phyloP scores from a whole-genome alignment of 805 yeast species.

The Cyberlindnera subsufficiens region DNA sequence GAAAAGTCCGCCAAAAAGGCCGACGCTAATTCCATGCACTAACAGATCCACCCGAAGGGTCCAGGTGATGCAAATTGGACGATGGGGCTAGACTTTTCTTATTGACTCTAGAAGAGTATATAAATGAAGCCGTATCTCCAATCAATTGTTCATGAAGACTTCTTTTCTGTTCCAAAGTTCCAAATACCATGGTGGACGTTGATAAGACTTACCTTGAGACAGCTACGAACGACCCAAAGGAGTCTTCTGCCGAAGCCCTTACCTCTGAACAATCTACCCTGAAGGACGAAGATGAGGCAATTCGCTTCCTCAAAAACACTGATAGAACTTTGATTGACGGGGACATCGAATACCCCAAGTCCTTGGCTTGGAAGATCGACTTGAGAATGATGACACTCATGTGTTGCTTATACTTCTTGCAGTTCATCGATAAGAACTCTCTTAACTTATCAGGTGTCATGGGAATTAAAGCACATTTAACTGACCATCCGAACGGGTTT shows the following conservation, averaged over 20 bases:
- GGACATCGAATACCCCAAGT: neutral
- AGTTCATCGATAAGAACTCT: slow-evolving; percentile 49
- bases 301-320: slow-evolving; percentile 8
- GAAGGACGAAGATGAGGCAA: slow-evolving; percentile 15
- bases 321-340: neutral
- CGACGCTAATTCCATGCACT: neutral
- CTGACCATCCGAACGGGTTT: slow-evolving; percentile 34
- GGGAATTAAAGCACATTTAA: slow-evolving; percentile 48
- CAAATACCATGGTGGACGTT: no score
- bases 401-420: slow-evolving; percentile 45
- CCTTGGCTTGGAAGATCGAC: slow-evolving; percentile 11
- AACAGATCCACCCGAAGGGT: neutral
- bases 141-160: no score
- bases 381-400: slow-evolving; percentile 25
- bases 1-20: neutral
- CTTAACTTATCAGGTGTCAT: slow-evolving; percentile 56
- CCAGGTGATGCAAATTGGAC: no score
- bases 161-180: no score
- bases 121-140: no score
- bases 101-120: no score
- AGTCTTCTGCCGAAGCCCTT: neutral
- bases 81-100: neutral
- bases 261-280: neutral
- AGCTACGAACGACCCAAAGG: no score
- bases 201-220: no score